A percentile compares a stretch with the other conserved stretches of the same genome.
Conservation (phyloP, 2,329 filamentous ascomycete species). For the Colletotrichum lentis region DNA sequence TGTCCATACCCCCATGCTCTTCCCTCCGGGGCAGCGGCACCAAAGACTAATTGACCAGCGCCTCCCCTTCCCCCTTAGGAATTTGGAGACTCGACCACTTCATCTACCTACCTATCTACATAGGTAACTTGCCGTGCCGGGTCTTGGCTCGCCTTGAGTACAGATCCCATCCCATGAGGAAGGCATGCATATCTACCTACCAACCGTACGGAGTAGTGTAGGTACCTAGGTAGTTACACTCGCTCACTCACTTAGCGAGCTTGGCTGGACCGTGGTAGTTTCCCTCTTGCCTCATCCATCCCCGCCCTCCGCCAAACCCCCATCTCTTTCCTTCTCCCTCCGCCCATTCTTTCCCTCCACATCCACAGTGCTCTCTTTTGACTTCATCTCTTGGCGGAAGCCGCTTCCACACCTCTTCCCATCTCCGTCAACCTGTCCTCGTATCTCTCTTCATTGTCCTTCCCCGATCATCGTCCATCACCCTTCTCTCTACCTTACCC, state of each 20-base stretch:
- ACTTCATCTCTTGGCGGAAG: slow-evolving; percentile 30
- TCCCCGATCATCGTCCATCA: too few species aligned
- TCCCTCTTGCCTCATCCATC: not conserved
- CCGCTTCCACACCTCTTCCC: not conserved
- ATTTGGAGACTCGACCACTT: not conserved
- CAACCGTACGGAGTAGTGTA: too few species aligned
- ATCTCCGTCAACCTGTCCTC: not conserved
- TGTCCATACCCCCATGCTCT: too few species aligned
- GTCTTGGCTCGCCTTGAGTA: not conserved
- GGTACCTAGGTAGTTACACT: not conserved
- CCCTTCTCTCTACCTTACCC: not conserved
- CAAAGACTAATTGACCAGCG: not conserved
- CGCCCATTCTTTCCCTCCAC: not conserved
- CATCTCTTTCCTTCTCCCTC: not conserved
- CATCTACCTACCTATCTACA: too few species aligned
- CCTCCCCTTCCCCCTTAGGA: too few species aligned
- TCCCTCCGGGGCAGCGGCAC: not conserved
- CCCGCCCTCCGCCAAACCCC: not conserved
- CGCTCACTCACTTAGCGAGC: too few species aligned
- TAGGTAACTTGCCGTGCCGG: not conserved
- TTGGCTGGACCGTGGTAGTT: not conserved
- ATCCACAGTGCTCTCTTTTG: slow-evolving; percentile 25
- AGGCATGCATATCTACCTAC: not conserved
- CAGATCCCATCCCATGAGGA: not conserved
- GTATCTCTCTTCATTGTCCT: not conserved